Evolutionary conservation across 2,329 filamentous ascomycete genomes (phyloP), one percentile per base, ranked within the genome.

Genomic region (Camillea tinctor): DNA sequence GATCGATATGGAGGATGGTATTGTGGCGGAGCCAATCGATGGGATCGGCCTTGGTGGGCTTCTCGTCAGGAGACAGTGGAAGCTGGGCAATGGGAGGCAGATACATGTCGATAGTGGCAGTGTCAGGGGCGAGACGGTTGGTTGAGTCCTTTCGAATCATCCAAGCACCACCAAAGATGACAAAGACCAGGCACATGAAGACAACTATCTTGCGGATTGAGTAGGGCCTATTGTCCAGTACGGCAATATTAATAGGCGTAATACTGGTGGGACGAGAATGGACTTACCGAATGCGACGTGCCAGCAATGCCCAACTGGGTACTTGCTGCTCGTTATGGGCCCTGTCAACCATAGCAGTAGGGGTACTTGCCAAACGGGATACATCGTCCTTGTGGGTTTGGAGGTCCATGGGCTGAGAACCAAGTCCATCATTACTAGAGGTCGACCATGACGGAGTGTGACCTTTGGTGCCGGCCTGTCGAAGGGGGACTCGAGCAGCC

Each of bases 11-110:
- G 17, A 63, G 8, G 54, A 72, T 56, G 15, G 67, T 73, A 49
- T 73, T 69, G 4, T 65, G 55, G 1, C 67, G 68, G 17, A 74
- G 66, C 72, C 72, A 74, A 20, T 69, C 60, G 48, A 71, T 26
- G 19, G 68, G 65, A 15, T 66, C 44, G 20, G 56, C 55, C 20
- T 24, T 36, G 7, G 13, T 2, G 6, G 57, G 60, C 26, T 55
- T 51, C 19, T 55, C n/a, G 1, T 58, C 54, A 19, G 54, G 58
- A 21, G 56, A 57, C 26, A 51, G 52, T 22, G 64, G 59, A 11
- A 64, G 57, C n/a, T 66, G 63, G 5, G 69, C 65, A 22, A 69
- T 60, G 3, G 66, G 69, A 23, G 69, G 69, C 1, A 66, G 56
- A 48, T 70, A 72, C 22, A 62, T 53, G 56, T 71, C 70, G 51